Base-by-base conservation (phyloP, 2,329 filamentous ascomycete species). In the Penicillium sp. region DNA sequence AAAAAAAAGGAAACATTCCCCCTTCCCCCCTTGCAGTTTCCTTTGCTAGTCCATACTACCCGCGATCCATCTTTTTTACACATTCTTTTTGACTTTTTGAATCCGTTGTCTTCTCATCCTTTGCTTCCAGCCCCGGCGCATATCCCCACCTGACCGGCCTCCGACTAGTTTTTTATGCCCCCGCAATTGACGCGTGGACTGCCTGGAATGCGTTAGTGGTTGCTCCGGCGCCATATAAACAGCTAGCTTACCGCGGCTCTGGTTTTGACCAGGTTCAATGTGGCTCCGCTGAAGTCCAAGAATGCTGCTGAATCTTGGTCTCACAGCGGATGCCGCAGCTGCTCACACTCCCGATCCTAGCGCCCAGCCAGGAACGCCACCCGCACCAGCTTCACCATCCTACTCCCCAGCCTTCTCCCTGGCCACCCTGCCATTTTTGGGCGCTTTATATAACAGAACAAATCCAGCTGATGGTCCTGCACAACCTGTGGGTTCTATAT, bases 291-390 rank as follows among this genome's bases (percentile, higher is more conserved):
- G 59, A 59, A 60, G 63, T 57, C 58, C 61, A 64, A 71, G 60
- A 67, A 77, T 76, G 75, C 67, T 76, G 54, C 68, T 77, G 57
- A 76, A 75, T 62, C 68, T 78, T 61, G 76, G 75, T 53, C 63
- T 77, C 63, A 73, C 76, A 63, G 76, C 76, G 63, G 73, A 78
- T 65, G 75, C 73, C 59, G 75, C 75, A 64, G 75, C 76, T 58
- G 73, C 73, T 31, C 76, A 77, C 64, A 60, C 68, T 48, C 69
- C 70, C 68, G 75, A 77, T 52, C 62, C 68, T 51, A 59, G 53
- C 48, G 55, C 64, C 31, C 57, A 66, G 43, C 46, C 63, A 33
- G 63, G 68, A 51, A 56, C 68, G 31, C 63, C 63, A 50, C 53
- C 63, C 52, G 55, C 63, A 33, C 54, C 63, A 16, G 57, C 52